These are phyloP conservation scores for Gryganskiella cystojenkinii DNA, from an alignment of 192 early-diverging fungal species.

Conservation along the genomic window DNA sequence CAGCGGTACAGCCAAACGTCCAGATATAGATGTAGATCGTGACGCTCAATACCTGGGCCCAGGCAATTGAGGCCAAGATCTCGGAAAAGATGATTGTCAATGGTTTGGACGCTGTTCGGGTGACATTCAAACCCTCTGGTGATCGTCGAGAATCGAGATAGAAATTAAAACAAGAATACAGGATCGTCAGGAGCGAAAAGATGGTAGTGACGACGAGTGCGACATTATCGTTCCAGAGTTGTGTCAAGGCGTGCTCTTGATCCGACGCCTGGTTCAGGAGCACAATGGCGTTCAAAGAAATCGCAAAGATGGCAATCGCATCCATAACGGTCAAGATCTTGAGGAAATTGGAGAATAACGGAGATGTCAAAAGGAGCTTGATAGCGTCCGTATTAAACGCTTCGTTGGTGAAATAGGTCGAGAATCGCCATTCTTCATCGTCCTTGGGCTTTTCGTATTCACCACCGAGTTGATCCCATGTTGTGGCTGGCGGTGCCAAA, in stretches of 20 bases:
- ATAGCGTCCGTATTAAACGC: slow-evolving; percentile 22
- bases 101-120: slow-evolving; percentile 24
- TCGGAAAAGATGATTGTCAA: slow-evolving; percentile 39
- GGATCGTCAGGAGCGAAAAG: slow-evolving; percentile 22
- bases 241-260: not conserved
- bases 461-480: slow-evolving; percentile 26
- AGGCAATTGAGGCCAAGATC: slow-evolving; percentile 30
- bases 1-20: slow-evolving; percentile 25
- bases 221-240: slow-evolving; percentile 18
- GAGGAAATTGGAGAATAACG: slow-evolving; percentile 33
- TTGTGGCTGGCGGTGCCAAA: slow-evolving; percentile 9
- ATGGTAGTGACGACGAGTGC: slow-evolving; percentile 14
- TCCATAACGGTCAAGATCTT: slow-evolving; percentile 22
- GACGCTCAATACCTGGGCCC: slow-evolving; percentile 41
- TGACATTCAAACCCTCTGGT: slow-evolving; percentile 27
- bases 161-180: slow-evolving; percentile 34
- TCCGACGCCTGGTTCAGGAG: slow-evolving; percentile 2
- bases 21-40: slow-evolving; percentile 31
- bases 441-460: not conserved
- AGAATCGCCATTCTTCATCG: not conserved
- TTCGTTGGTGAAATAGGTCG: slow-evolving; percentile 11
- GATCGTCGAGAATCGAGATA: slow-evolving; percentile 20
- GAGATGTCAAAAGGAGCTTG: slow-evolving; percentile 34
- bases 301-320: slow-evolving; percentile 11
- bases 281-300: slow-evolving; percentile 14